Base-by-base conservation (phyloP, 164 flowering plant genomes). In the Annona squamosa region DNA sequence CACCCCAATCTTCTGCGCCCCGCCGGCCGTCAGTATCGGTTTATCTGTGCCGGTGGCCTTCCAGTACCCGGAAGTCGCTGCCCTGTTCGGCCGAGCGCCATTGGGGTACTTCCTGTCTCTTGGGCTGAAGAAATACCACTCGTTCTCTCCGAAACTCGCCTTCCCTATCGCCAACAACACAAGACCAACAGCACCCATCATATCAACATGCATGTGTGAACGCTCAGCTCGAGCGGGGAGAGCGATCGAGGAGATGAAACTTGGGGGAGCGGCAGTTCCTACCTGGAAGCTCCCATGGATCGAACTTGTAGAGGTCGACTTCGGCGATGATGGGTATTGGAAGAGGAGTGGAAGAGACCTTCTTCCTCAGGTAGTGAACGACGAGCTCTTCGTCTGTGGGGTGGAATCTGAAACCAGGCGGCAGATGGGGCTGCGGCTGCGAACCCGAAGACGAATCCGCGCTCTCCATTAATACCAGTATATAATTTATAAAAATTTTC, bases 41-140 rank as follows among this genome's bases (percentile, higher is more conserved):
- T 90, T 93, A 67, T 93, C 98, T 0, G 98, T 93, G n/a, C 98
- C 98, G 0, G 98, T 93, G 0, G 98, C 98, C 79, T 93, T 93
- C 98, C 98, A 93, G 65, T 91, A 93, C 41, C 98, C 98, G 0
- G 98, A 90, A 0, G 91, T 89, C 5, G 98, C 97, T 3, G 97
- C 98, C 66, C 98, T 65, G 73, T 91, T 93, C 2, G 97, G 97
- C 78, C 98, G 71, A 0, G 94, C 92, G 0, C 98, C 97, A 77
- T 93, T 93, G 0, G 97, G 97, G 48, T 93, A 93, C 77, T 93
- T 93, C 74, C 98, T 77, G 68, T 93, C 98, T 62, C 98, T 81
- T 0, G 98, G 98, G 78, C 91, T 90, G 74, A 91, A 93, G 75
- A 93, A 93, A 67, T 91, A 93, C 98, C 98, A 93, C 68, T 93